A percentile compares a stretch with the other conserved stretches of the same genome.
Conservation (phyloP, 2,329 filamentous ascomycete species). For the Penicillium hordei region DNA sequence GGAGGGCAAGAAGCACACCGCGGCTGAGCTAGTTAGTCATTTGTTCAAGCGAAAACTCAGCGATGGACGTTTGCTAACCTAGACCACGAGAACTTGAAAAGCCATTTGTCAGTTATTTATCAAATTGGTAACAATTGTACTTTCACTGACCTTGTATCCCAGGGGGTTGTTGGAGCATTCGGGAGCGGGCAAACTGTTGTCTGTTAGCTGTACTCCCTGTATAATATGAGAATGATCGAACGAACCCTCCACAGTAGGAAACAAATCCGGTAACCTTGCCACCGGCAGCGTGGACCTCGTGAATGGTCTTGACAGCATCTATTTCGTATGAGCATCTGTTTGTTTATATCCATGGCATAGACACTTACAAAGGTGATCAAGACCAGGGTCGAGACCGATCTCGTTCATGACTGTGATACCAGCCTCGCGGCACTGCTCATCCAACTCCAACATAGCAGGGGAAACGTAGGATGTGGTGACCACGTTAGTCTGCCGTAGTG, state of each 20-base stretch:
- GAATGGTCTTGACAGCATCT: slow-evolving; percentile 84
- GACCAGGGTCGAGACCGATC: slow-evolving; percentile 59
- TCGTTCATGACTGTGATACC: slow-evolving; percentile 98
- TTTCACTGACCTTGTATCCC: slow-evolving; percentile 66
- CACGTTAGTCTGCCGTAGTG: slow-evolving; percentile 67
- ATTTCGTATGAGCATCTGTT: not conserved
- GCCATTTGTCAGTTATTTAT: not conserved
- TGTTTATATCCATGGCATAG: not conserved
- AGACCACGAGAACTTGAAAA: slow-evolving; percentile 67
- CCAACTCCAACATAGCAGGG: slow-evolving; percentile 86
- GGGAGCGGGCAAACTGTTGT: slow-evolving; percentile 57
- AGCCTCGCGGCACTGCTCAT: slow-evolving; percentile 78
- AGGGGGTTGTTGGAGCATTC: slow-evolving; percentile 84
- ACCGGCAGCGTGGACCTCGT: slow-evolving; percentile 73
- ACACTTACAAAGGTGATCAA: slow-evolving; percentile 23
- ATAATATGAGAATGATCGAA: not conserved
- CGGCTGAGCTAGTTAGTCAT: slow-evolving; percentile 42
- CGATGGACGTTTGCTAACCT: slow-evolving; percentile 47
- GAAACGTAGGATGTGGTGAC: slow-evolving; percentile 94
- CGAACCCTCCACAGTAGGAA: slow-evolving; percentile 73
- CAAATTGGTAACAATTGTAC: not conserved
- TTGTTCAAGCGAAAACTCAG: not conserved
- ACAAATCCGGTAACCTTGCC: slow-evolving; percentile 83
- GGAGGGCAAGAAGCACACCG: slow-evolving; percentile 81
- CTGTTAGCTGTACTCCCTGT: not conserved